phyloP scores from a whole-genome alignment of 192 early-diverging fungal species.

The Coemansia sp. region DNA sequence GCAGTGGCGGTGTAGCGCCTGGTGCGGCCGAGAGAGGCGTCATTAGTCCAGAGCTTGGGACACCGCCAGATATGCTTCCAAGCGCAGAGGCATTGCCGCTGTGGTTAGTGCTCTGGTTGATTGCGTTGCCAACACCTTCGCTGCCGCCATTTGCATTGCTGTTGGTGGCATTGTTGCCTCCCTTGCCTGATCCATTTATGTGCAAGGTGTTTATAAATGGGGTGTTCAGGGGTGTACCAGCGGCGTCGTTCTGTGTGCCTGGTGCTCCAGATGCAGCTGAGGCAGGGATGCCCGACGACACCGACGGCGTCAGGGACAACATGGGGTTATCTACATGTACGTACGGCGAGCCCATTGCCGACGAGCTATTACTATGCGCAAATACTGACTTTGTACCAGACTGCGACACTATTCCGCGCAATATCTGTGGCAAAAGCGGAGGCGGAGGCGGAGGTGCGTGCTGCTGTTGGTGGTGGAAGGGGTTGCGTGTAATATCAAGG shows the following conservation, averaged over 20 bases:
- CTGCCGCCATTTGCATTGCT: background rate
- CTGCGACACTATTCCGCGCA: constrained; percentile 24
- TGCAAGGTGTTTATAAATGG: background rate
- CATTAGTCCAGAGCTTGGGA: background rate
- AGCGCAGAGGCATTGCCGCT: background rate
- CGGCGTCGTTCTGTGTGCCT: background rate
- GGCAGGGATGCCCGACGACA: background rate
- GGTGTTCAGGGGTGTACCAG: background rate
- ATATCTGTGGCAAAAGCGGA: constrained; percentile 11
- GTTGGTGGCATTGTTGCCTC: too few species aligned
- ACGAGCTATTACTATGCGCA: constrained; percentile 5
- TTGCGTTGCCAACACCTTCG: background rate
- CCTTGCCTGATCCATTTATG: background rate
- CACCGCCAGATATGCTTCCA: background rate
- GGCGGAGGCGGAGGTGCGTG: constrained; percentile 22
- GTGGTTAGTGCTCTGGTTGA: background rate
- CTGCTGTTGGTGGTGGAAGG: constrained; percentile 3
- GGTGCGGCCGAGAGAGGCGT: constrained; percentile 18
- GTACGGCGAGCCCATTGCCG: constrained; percentile 36
- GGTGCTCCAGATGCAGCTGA: background rate
- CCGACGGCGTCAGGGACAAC: constrained; percentile 1
- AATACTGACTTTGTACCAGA: background rate
- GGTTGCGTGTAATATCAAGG: constrained; percentile 35
- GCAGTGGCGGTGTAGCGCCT: constrained; percentile 24
- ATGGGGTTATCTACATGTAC: constrained; percentile 17